Base-by-base conservation (phyloP, 768 basidiomycete genomes). In the Mycena metata region DNA sequence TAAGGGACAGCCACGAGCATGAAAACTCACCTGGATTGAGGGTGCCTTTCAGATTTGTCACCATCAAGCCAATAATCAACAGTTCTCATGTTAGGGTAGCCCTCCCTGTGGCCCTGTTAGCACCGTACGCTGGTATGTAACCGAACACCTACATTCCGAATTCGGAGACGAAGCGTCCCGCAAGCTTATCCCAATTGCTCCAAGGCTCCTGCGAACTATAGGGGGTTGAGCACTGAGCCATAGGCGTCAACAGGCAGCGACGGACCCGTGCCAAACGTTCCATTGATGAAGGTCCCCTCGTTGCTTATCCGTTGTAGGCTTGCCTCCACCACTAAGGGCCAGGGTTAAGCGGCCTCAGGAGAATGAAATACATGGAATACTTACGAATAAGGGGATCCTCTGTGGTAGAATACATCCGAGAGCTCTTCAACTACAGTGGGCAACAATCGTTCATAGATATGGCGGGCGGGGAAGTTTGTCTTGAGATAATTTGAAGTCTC, bases 281-380 rank as follows among this genome's bases (percentile, higher is more conserved):
- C 95, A 97, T 78, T 98, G 96, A 75, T 98, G 96, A 30, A 96
- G 81, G 79, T 99, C 97, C 12, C 97, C 97, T 23, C 91, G 84
- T 0, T 88, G 91, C 75, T 82, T 83, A 77, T 98, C 95, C 0
- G 86, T 88, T 0, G 92, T 91, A 9, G 79, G 79, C 70, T 91
- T 90, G 7, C 93, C 94, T 47, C 88, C 84, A 1, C 91, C 91
- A 67, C 94, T 95, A 50, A 35, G 13, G 39, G 6, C 8, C 1
- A 36, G 17, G 9, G 16, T 39, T 23, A 49, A 11, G 39, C 39
- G n/a, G 43, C 10, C 0, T 4, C 7, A 21, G 21, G 17, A 10
- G 8, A 9, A 0, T n/a, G n/a, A n/a, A n/a, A n/a, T n/a, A n/a
- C 10, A 16, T 8, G 2, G 8, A 19, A 24, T 21, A 24, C 64